These are phyloP conservation scores for Syzygium grande DNA, from an alignment of 345 rosid species.

Conservation along the genomic window DNA sequence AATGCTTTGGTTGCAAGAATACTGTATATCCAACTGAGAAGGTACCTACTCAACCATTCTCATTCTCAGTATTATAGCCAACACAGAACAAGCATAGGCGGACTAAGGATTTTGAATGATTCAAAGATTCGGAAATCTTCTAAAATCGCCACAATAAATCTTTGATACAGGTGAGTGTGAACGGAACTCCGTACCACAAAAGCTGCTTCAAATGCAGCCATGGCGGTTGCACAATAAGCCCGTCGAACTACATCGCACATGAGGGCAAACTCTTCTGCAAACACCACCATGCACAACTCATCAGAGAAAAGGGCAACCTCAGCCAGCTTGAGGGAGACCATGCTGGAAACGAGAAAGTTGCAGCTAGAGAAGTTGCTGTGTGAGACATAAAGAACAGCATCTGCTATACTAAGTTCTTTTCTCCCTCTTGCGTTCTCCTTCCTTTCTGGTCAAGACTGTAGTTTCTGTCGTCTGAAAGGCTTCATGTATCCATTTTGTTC, in stretches of 20 bases:
- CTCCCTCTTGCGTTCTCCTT: neutral
- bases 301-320: conserved; percentile 80
- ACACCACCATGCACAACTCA: conserved; percentile 85
- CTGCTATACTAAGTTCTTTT: neutral
- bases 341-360: conserved; percentile 39
- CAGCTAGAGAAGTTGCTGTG: neutral
- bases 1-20: conserved; percentile 75
- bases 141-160: neutral
- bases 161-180: conserved; percentile 66
- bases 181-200: conserved; percentile 85
- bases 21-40: conserved; percentile 88
- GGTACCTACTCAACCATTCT: conserved; percentile 22
- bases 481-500: neutral
- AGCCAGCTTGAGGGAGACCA: conserved; percentile 62
- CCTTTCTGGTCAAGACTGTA: neutral
- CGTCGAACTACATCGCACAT: conserved; percentile 82
- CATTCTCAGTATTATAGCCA: neutral
- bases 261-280: conserved; percentile 92
- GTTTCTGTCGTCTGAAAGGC: neutral
- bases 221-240: conserved; percentile 89
- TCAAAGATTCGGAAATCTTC: neutral
- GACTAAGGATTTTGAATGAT: neutral
- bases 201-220: conserved; percentile 95
- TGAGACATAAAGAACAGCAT: neutral
- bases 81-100: neutral